A percentile compares a stretch with the other conserved stretches of the same genome.
Evolutionary conservation across 2,329 filamentous ascomycete species (phyloP).

Genomic region (Alternaria viburni): DNA sequence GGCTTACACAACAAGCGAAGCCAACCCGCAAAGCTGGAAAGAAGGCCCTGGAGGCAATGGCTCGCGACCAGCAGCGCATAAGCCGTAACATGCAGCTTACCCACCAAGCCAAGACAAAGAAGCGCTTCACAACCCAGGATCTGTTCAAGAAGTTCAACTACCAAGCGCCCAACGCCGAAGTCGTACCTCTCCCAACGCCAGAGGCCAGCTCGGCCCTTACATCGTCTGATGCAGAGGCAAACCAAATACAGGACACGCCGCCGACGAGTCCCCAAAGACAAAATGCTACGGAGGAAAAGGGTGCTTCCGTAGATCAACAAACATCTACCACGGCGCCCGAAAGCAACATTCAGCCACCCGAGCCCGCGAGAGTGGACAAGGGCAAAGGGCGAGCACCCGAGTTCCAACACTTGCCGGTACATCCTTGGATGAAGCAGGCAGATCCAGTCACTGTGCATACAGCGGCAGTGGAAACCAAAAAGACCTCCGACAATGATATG

Average conservation of each 20-base stretch:
- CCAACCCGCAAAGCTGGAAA: slow-evolving; percentile 88
- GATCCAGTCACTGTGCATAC: slow-evolving; percentile 20
- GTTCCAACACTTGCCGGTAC: slow-evolving; percentile 41
- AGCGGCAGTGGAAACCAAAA: slow-evolving; percentile 13
- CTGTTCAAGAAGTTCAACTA: slow-evolving; percentile 87
- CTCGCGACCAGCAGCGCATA: slow-evolving; percentile 90
- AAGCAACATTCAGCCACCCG: slow-evolving; percentile 2
- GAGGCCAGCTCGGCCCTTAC: slow-evolving; percentile 53
- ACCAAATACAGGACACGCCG: slow-evolving; percentile 47
- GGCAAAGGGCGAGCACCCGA: slow-evolving; percentile 65
- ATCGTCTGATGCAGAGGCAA: slow-evolving; percentile 68
- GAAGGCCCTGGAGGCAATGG: slow-evolving; percentile 94
- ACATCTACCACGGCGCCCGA: slow-evolving; percentile 4
- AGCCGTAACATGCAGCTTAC: slow-evolving; percentile 87
- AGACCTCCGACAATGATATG: slow-evolving; percentile 16
- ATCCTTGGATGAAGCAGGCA: slow-evolving; percentile 26
- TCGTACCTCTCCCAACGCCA: slow-evolving; percentile 26
- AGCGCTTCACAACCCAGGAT: slow-evolving; percentile 83
- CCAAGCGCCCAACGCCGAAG: slow-evolving; percentile 48
- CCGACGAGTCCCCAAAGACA: slow-evolving; percentile 52
- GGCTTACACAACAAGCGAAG: slow-evolving; percentile 70
- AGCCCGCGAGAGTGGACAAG: slow-evolving; percentile 56
- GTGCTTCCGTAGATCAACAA: background rate
- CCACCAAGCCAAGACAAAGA: slow-evolving; percentile 85
- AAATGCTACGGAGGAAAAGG: slow-evolving; percentile 11